Evolutionary conservation across 768 basidiomycete species (phyloP), one percentile per base, ranked within the genome.

Genomic region (Obba rivulosa): DNA sequence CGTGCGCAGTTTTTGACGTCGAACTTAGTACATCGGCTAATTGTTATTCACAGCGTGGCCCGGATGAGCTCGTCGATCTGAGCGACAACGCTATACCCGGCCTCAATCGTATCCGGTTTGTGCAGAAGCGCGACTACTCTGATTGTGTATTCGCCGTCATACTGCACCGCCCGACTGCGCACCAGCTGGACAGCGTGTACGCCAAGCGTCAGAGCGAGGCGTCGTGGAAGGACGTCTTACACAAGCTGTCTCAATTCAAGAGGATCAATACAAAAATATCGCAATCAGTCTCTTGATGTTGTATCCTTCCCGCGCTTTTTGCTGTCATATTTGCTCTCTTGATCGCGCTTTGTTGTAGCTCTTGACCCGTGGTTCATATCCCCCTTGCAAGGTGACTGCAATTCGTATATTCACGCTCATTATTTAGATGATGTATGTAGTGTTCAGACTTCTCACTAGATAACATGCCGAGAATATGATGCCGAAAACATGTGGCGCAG

Each of bases 101-200:
- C 10, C 22, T 17, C 14, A 58, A 58, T 45, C 42, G 23, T 11
- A 31, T 55, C 34, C 34, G 45, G 3, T 20, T 58, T 4, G 45
- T 40, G 31, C 55, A 50, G 41, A 51, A 45, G 45, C 22, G 44
- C 28, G 51, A 52, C 44, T 45, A 42, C 36, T 48, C 45, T 2
- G 45, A 52, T 16, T 51, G 46, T 18, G 42, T 52, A 21, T 53
- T 58, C 43, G 57, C 45, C 16, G 38, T 52, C 39, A 34, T 49
- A 17, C 34, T 56, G 8, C 57, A 58, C 41, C 43, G 41, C 3
- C 57, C 53, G 4, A 58, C 57, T 16, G 43, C 42, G 4, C 49
- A 44, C 7, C 52, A 53, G 36, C 52, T 48, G 14, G 34, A 39
- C 9, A 52, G 45, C 49, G 40, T 49, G 28, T 35, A 51, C 22